Evolutionary conservation across 2,329 filamentous ascomycete genomes (phyloP).

Genomic region (Cadophora gregata): DNA sequence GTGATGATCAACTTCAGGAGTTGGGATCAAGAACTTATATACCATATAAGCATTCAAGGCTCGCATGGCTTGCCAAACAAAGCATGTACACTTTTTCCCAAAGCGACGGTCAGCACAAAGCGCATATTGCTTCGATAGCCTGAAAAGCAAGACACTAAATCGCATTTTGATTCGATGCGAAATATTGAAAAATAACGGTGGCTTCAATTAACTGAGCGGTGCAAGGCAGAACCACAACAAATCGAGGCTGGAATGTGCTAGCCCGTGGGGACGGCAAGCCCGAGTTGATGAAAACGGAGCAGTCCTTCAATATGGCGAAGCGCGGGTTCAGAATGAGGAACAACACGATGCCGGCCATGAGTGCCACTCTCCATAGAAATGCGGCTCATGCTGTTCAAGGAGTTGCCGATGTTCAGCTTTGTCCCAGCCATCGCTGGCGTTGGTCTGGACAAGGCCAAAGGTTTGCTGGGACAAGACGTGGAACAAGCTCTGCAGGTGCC

Average conservation of each 20-base stretch:
- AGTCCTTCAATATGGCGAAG: neutral
- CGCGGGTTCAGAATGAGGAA: neutral
- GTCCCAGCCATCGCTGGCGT: neutral
- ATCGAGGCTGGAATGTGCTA: neutral
- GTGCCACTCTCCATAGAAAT: neutral
- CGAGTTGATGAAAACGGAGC: neutral
- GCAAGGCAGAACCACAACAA: neutral
- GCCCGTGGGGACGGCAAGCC: neutral
- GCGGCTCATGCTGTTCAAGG: neutral
- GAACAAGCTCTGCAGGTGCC: neutral
- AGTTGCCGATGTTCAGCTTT: neutral
- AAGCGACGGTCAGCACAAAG: neutral
- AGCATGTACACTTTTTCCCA: neutral
- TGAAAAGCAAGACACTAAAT: conserved; percentile 11
- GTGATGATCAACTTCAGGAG: neutral
- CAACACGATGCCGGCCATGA: neutral
- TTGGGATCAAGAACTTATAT: conserved; percentile 5
- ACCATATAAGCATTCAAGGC: neutral
- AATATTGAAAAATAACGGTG: conserved; percentile 1
- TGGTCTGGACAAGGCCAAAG: neutral
- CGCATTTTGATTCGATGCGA: neutral
- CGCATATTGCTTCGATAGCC: conserved; percentile 13
- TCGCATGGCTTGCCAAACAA: neutral
- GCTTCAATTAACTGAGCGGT: neutral
- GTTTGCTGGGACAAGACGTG: neutral